Evolutionary conservation across 345 rosid species (phyloP), one percentile per base, ranked within the genome.

Genomic region (Lumnitzera littorea): DNA sequence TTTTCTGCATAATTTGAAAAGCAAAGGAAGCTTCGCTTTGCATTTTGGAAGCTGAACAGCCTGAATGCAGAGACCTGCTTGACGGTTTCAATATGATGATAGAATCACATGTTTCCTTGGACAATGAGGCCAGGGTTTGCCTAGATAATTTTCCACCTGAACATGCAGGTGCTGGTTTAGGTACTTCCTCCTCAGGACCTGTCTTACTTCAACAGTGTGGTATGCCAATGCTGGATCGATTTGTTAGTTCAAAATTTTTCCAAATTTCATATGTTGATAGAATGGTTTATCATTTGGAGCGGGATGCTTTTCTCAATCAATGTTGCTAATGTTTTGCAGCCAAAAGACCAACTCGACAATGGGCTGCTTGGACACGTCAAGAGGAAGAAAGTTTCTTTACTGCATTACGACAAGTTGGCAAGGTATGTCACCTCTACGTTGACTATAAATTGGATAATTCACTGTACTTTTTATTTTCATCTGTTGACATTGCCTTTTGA

Each of bases 281-380:
- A 36, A 36, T 36, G 43, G 9, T 36, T 9, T 36, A 36, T 36
- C 11, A 9, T 36, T 36, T 36, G 43, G 43, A 36, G 43, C 7
- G 43, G 43, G 43, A 36, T 36, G 43, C 43, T 36, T 36, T 36
- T 36, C 43, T 36, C 43, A 53, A 23, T 36, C 24, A 13, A 15
- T 62, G 51, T 68, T 16, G 46, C 41, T 11, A 51, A 29, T 15
- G 15, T 46, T 51, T 57, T 71, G 77, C 78, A 88, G 99, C 68
- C 27, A 95, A 88, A 78, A 91, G 73, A 71, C 85, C 95, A 24
- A 94, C 97, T 25, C 71, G 98, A 60, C 96, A 95, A 63, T 95
- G 99, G 99, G 98, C 98, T 76, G 98, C 99, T 65, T 95, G 99
- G 99, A 95, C 99, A 46, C 96, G 84, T 60, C 83, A 91, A 78